These are phyloP conservation scores for Candida gorgasii DNA, from an alignment of 805 yeast genomes.

Conservation along the genomic window DNA sequence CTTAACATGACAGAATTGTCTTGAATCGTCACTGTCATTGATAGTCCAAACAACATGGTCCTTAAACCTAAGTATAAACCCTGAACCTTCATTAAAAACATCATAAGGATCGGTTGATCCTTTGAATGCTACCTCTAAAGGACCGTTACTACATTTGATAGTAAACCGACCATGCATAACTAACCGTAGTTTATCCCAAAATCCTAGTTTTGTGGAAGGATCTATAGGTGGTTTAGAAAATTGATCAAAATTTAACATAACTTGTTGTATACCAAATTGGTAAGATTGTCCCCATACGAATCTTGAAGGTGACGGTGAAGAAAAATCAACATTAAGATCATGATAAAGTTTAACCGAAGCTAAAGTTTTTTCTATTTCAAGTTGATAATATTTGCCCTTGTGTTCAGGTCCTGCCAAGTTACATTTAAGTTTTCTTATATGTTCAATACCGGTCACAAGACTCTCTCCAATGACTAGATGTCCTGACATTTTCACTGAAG, in stretches of 20 bases:
- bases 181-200: constrained; percentile 87
- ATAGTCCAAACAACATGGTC: constrained; percentile 59
- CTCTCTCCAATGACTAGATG: constrained; percentile 71
- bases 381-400: constrained; percentile 41
- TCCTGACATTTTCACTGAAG: constrained; percentile 47
- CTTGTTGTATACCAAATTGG: constrained; percentile 80
- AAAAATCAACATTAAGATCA: constrained; percentile 55
- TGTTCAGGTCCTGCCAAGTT: constrained; percentile 6
- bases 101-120: constrained; percentile 81
- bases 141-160: constrained; percentile 29
- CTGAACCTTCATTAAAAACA: constrained; percentile 65
- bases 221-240: constrained; percentile 90
- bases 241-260: constrained; percentile 73
- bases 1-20: constrained; percentile 60
- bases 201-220: constrained; percentile 80
- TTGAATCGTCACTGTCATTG: constrained; percentile 69
- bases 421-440: constrained; percentile 63
- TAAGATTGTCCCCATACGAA: constrained; percentile 85
- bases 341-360: constrained; percentile 73
- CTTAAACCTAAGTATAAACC: constrained; percentile 74
- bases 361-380: constrained; percentile 73
- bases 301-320: constrained; percentile 58
- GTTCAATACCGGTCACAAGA: constrained; percentile 48
- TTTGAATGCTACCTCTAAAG: constrained; percentile 60
- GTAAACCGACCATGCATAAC: constrained; percentile 71